Percentiles rank a stretch among this genome's conserved stretches.
Conservation (phyloP, 1,284 basidiomycete genomes). For the Apiotrichum akiyoshidainum region DNA sequence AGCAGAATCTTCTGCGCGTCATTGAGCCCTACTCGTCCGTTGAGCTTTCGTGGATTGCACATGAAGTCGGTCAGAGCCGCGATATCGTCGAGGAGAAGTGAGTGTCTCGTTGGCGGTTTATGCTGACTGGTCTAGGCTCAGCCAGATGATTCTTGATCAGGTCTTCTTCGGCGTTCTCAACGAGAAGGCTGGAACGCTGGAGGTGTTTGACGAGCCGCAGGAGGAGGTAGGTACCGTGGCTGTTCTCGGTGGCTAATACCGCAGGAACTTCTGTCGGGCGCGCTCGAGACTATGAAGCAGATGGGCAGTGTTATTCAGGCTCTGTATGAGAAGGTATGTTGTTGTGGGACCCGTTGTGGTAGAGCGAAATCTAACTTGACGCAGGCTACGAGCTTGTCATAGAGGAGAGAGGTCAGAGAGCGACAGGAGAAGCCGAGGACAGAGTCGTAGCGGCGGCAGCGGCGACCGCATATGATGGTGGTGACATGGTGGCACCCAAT, state of each 20-base stretch:
- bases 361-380: background rate
- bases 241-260: constrained; percentile 7
- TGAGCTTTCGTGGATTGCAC: constrained; percentile 84
- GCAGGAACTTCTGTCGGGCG: constrained; percentile 56
- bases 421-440: background rate
- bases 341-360: background rate
- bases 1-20: constrained; percentile 90
- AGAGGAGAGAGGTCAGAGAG: background rate
- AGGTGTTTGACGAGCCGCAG: constrained; percentile 81
- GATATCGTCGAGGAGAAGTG: constrained; percentile 94
- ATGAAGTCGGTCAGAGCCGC: constrained; percentile 81
- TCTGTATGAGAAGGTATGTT: constrained; percentile 75
- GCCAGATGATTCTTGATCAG: constrained; percentile 98
- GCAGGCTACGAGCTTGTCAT: constrained; percentile 22
- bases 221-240: constrained; percentile 62
- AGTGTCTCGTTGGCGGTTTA: constrained; percentile 36
- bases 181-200: constrained; percentile 85
- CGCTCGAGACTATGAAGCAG: constrained; percentile 83
- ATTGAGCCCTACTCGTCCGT: constrained; percentile 93
- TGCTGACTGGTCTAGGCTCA: constrained; percentile 59
- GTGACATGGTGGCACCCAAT: too few species aligned
- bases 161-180: constrained; percentile 91
- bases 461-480: background rate
- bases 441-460: too few species aligned
- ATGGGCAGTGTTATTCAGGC: constrained; percentile 88